Evolutionary conservation across 192 early-diverging fungal species (phyloP).

Genomic region (Podila epicladia): DNA sequence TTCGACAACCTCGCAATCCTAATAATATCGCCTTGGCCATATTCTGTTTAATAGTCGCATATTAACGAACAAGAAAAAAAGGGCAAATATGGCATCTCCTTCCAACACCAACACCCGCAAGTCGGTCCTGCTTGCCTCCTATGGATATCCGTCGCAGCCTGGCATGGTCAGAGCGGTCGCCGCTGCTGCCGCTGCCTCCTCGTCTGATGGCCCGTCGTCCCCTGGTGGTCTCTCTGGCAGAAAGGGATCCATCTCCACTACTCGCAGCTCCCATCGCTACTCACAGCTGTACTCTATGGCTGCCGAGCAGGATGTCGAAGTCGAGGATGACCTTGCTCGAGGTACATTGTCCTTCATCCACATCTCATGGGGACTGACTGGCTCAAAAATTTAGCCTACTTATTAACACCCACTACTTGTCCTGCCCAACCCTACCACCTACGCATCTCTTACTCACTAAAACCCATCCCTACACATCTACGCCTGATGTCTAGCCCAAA

Average conservation of each 20-base stretch:
- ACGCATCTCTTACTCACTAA: neutral
- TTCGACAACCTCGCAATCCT: too few relatives aligned
- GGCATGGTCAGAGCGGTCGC: constrained; percentile 49
- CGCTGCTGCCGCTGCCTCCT: constrained; percentile 39
- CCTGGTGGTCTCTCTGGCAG: constrained; percentile 30
- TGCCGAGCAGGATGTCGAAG: constrained; percentile 92
- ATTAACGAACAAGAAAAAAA: too few relatives aligned
- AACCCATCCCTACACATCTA: constrained; percentile 10
- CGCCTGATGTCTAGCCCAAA: constrained; percentile 68
- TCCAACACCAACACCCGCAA: constrained; percentile 45
- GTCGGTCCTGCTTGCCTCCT: constrained; percentile 41
- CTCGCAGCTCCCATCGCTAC: constrained; percentile 74
- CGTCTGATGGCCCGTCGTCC: constrained; percentile 10
- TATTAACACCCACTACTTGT: neutral
- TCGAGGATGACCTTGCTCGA: constrained; percentile 92
- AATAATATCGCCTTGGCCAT: too few relatives aligned
- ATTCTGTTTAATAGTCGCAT: too few relatives aligned
- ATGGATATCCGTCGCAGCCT: constrained; percentile 50
- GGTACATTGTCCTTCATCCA: constrained; percentile 61
- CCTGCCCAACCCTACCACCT: constrained; percentile 3
- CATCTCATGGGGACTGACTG: neutral
- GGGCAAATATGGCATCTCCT: constrained; percentile 17
- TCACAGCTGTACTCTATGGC: constrained; percentile 83
- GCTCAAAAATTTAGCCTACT: constrained; percentile 1
- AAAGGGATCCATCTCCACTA: constrained; percentile 52